Percentiles rank a stretch among this genome's conserved stretches.
Evolutionary conservation across 164 flowering plant genomes (phyloP).

Genomic region (Umbellularia californica): DNA sequence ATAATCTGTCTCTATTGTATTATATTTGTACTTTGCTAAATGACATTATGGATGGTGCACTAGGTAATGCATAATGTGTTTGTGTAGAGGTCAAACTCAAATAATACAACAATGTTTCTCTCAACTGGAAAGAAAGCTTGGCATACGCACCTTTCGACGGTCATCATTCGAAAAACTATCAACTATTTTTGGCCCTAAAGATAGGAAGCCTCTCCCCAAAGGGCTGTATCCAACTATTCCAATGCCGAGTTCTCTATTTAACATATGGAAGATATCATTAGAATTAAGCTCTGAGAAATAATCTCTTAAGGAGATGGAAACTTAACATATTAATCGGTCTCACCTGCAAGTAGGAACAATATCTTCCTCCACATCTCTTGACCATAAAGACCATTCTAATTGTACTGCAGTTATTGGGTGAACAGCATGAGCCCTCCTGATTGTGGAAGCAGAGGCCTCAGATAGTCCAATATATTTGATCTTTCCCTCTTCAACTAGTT

Average conservation of each 20-base stretch:
- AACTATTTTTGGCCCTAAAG: conserved; percentile 39
- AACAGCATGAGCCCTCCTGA: conserved; percentile 29
- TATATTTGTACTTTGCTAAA: neutral
- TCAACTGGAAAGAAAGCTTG: no score
- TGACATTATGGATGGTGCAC: neutral
- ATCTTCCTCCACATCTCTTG: conserved; percentile 15
- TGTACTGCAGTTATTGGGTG: conserved; percentile 29
- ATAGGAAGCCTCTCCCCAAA: conserved; percentile 52
- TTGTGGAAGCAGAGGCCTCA: conserved; percentile 25
- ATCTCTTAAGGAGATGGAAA: neutral
- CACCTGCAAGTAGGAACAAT: conserved; percentile 27
- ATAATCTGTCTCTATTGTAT: no score
- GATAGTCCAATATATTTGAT: conserved; percentile 25
- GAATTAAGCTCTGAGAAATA: neutral
- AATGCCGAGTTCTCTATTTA: conserved; percentile 35
- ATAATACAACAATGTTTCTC: neutral
- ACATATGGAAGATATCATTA: conserved; percentile 5
- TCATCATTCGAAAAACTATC: conserved; percentile 16
- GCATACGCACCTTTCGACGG: neutral
- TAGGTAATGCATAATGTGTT: neutral
- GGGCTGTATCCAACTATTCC: conserved; percentile 64
- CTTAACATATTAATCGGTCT: neutral
- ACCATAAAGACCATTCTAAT: conserved; percentile 22
- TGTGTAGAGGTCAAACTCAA: neutral
- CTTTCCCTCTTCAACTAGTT: conserved; percentile 26